phyloP scores from a whole-genome alignment of 495 filamentous ascomycete species.

The Thozetella sp. region DNA sequence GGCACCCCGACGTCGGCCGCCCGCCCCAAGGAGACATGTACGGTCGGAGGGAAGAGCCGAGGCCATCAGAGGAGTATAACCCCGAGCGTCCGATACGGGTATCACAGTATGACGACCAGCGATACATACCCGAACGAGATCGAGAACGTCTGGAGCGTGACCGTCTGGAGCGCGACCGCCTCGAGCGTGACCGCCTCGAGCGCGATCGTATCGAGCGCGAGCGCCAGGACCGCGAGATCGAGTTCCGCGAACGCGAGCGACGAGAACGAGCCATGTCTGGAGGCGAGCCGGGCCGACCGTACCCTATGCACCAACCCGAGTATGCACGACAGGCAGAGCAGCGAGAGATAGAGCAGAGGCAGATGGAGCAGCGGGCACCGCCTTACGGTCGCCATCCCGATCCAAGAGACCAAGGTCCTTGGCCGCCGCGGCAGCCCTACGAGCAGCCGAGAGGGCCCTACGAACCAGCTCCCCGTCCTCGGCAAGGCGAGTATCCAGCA shows the following conservation, averaged over 20 bases:
- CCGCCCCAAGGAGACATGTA: conserved; percentile 40
- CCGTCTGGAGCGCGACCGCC: conserved; percentile 27
- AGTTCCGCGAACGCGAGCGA: conserved; percentile 32
- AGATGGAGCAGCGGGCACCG: conserved; percentile 26
- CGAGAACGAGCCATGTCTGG: conserved; percentile 40
- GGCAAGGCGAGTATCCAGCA: conserved; percentile 45
- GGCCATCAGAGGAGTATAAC: conserved; percentile 41
- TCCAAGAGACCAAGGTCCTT: conserved; percentile 41
- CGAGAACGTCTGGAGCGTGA: conserved; percentile 37
- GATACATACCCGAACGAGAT: conserved; percentile 33
- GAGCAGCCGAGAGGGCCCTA: conserved; percentile 41
- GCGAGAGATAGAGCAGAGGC: conserved; percentile 21
- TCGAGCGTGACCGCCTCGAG: conserved; percentile 25
- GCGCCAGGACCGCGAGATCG: conserved; percentile 30
- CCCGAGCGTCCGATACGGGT: conserved; percentile 42
- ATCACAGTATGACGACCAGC: conserved; percentile 33
- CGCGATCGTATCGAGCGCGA: conserved; percentile 32
- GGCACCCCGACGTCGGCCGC: conserved; percentile 36
- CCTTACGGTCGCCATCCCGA: conserved; percentile 43
- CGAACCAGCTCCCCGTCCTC: conserved; percentile 33
- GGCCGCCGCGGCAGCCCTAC: conserved; percentile 40
- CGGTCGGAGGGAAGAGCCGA: conserved; percentile 38
- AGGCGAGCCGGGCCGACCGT: conserved; percentile 22
- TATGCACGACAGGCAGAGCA: conserved; percentile 33
- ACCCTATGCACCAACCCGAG: conserved; percentile 24